phyloP scores from a whole-genome alignment of 345 rosid species.

The Passiflora organensis region DNA sequence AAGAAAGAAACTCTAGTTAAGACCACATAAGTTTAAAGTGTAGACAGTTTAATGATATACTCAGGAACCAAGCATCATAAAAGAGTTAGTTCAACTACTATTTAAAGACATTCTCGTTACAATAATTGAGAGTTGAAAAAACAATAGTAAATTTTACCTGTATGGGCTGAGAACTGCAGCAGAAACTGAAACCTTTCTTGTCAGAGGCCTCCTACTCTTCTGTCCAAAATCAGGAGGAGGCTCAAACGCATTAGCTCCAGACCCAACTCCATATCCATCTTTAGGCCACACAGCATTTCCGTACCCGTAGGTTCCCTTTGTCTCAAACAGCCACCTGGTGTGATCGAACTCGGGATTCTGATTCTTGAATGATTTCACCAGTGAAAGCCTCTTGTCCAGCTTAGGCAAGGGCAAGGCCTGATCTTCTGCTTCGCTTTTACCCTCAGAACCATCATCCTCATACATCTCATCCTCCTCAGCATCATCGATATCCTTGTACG shows the following conservation, averaged over 20 bases:
- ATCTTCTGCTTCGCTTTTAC: conserved; percentile 49
- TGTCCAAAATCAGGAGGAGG: conserved; percentile 64
- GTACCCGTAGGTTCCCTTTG: conserved; percentile 77
- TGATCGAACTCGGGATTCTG: conserved; percentile 69
- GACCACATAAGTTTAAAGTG: not conserved
- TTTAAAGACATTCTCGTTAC: too few species aligned
- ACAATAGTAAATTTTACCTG: conserved; percentile 37
- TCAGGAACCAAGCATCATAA: too few species aligned
- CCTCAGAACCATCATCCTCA: conserved; percentile 31
- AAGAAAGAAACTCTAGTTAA: too few species aligned
- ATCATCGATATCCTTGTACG: conserved; percentile 48
- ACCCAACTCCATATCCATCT: conserved; percentile 61
- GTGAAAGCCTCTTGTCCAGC: conserved; percentile 61
- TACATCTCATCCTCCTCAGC: conserved; percentile 9
- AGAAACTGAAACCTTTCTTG: conserved; percentile 56
- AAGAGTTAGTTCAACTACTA: too few species aligned
- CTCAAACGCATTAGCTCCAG: conserved; percentile 54
- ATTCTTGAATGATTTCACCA: conserved; percentile 65
- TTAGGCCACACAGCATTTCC: conserved; percentile 84
- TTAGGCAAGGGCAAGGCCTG: conserved; percentile 64
- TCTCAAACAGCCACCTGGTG: conserved; percentile 73
- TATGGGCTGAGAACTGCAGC: conserved; percentile 70
- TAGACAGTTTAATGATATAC: not conserved
- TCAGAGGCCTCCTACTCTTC: conserved; percentile 53
- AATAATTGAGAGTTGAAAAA: not conserved